Percentiles rank a stretch among this genome's conserved stretches.
These are phyloP conservation scores for Neurospora discreta DNA, from an alignment of 495 filamentous ascomycete genomes.

Conservation along the genomic window DNA sequence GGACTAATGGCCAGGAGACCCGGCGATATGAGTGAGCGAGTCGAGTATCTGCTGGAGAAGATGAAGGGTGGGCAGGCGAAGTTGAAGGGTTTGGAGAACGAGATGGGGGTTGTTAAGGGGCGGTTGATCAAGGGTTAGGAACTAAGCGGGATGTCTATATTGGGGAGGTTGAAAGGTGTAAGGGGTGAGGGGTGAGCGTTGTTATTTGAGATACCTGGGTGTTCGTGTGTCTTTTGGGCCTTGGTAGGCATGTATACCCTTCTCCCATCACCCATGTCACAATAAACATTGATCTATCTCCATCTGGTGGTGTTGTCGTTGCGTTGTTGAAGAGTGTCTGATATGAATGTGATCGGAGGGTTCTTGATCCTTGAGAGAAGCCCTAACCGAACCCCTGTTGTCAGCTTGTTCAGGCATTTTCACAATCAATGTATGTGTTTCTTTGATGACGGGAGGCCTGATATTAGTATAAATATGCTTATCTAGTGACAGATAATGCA, in stretches of 20 bases:
- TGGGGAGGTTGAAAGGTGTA: not conserved
- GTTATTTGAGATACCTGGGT: not conserved
- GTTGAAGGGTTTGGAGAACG: constrained; percentile 61
- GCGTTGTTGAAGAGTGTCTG: not conserved
- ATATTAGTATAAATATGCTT: no score
- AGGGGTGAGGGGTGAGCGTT: not conserved
- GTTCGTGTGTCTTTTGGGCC: not conserved
- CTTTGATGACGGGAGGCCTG: no score
- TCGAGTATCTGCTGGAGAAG: constrained; percentile 64
- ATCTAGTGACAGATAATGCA: no score
- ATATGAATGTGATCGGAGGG: not conserved
- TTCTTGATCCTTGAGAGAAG: not conserved
- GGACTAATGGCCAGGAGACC: constrained; percentile 50
- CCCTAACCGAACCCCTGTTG: not conserved
- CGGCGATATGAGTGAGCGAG: constrained; percentile 45
- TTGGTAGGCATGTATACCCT: not conserved
- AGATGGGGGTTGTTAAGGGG: constrained; percentile 62
- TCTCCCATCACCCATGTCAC: not conserved
- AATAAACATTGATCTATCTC: not conserved
- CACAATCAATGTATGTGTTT: no score
- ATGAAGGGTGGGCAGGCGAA: constrained; percentile 60
- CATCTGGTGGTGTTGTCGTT: not conserved
- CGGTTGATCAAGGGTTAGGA: constrained; percentile 16
- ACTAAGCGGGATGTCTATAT: not conserved
- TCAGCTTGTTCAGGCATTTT: not conserved